Evolutionary conservation across 495 filamentous ascomycete species (phyloP).

Genomic region (Entonaema liquescens): DNA sequence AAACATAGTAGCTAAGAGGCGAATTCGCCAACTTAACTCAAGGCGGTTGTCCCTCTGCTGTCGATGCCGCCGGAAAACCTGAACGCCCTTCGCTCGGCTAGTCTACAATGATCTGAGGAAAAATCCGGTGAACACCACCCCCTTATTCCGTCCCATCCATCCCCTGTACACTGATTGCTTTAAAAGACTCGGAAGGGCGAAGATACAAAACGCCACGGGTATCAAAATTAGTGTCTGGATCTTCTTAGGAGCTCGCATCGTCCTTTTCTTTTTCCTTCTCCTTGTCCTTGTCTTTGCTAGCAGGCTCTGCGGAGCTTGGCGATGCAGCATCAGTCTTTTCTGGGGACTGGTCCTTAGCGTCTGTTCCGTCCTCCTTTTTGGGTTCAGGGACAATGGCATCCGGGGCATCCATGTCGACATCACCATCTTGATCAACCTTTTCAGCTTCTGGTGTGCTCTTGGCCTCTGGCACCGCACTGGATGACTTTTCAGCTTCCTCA

Average conservation of each 20-base stretch:
- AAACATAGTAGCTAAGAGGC: background rate
- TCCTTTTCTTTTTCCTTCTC: conserved; percentile 4
- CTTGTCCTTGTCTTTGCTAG: conserved; percentile 1
- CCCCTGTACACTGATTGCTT: background rate
- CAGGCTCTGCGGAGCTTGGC: background rate
- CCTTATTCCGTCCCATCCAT: background rate
- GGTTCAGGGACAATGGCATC: conserved; percentile 11
- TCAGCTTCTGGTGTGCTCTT: conserved; percentile 11
- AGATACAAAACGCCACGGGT: conserved; percentile 2
- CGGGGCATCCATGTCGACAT: conserved; percentile 42
- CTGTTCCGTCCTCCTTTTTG: conserved; percentile 8
- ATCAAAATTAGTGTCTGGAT: background rate
- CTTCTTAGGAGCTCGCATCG: conserved; percentile 1
- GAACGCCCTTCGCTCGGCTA: conserved; percentile 12
- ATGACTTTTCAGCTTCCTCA: conserved; percentile 27
- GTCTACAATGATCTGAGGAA: background rate
- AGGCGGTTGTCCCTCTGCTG: background rate
- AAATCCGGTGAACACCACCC: conserved; percentile 1
- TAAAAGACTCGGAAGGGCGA: background rate
- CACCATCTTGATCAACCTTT: conserved; percentile 40
- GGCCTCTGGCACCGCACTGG: conserved; percentile 17
- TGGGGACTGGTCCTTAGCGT: conserved; percentile 23
- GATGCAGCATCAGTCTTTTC: conserved; percentile 6
- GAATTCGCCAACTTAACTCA: background rate
- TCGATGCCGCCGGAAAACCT: conserved; percentile 2